phyloP scores from a whole-genome alignment of 75 land plant genomes.

The Pinus tabuliformis region DNA sequence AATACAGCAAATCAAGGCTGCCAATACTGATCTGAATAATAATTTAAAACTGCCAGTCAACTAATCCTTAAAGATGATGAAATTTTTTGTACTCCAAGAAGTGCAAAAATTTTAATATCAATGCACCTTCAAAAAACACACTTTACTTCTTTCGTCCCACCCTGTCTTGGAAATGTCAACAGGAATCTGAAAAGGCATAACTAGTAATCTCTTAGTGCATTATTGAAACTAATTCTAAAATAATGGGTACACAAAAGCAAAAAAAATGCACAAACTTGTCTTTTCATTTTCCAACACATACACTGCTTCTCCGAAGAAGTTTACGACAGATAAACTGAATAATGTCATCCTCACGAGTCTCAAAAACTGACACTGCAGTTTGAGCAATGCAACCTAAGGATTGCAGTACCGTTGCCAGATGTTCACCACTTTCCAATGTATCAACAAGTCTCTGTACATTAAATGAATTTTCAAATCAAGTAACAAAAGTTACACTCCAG shows the following conservation, averaged over 20 bases:
- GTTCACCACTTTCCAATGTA: conserved; percentile 59
- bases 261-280: background rate
- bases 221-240: background rate
- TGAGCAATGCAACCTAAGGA: conserved; percentile 92
- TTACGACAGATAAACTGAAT: conserved; percentile 59
- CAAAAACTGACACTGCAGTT: conserved; percentile 86
- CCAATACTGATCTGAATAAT: background rate
- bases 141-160: conserved; percentile 68
- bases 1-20: background rate
- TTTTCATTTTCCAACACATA: conserved; percentile 18
- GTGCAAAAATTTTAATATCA: background rate
- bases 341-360: conserved; percentile 88
- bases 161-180: conserved; percentile 18
- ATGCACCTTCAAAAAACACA: conserved; percentile 72
- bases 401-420: conserved; percentile 83
- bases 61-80: background rate
- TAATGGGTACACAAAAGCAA: background rate
- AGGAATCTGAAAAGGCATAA: conserved; percentile 23
- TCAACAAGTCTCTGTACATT: conserved; percentile 73
- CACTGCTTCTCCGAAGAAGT: conserved; percentile 46
- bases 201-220: background rate
- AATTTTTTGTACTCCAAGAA: background rate
- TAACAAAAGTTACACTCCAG: background rate
- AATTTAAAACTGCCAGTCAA: background rate
- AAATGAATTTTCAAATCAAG: background rate